Percentiles rank a stretch among this genome's conserved stretches.
Conservation (phyloP, 176 grass and related monocot genomes). For the Melocanna baccifera region DNA sequence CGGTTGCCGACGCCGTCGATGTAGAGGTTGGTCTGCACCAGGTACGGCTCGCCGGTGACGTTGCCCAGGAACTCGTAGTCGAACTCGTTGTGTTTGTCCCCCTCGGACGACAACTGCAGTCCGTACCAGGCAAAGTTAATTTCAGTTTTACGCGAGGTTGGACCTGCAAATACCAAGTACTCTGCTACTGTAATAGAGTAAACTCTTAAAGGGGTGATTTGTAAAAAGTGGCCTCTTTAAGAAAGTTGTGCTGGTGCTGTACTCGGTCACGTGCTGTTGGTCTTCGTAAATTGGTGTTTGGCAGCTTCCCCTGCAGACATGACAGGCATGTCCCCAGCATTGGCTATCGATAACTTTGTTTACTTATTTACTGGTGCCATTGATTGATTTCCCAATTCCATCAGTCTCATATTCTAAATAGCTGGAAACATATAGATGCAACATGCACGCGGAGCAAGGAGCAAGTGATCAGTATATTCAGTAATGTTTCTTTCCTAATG, state of each 20-base stretch:
- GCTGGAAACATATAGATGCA: neutral
- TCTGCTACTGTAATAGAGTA: no score
- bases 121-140: neutral
- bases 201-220: neutral
- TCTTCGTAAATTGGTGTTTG: conserved; percentile 30
- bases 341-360: neutral
- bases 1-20: conserved; percentile 85
- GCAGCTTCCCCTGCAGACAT: neutral
- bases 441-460: neutral
- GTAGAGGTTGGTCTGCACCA: conserved; percentile 96
- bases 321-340: neutral
- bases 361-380: neutral
- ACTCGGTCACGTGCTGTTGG: conserved; percentile 28
- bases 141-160: neutral
- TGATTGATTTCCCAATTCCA: neutral
- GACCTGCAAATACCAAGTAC: neutral
- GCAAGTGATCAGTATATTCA: neutral
- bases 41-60: conserved; percentile 79
- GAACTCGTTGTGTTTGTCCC: conserved; percentile 94
- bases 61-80: conserved; percentile 98
- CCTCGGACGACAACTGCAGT: conserved; percentile 57
- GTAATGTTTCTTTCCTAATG: neutral
- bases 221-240: neutral
- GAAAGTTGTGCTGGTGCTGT: neutral
- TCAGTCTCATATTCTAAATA: neutral